Percentiles rank a stretch among this genome's conserved stretches.
Conservation (phyloP, 345 rosid genomes). For the Arabis hirsuta region DNA sequence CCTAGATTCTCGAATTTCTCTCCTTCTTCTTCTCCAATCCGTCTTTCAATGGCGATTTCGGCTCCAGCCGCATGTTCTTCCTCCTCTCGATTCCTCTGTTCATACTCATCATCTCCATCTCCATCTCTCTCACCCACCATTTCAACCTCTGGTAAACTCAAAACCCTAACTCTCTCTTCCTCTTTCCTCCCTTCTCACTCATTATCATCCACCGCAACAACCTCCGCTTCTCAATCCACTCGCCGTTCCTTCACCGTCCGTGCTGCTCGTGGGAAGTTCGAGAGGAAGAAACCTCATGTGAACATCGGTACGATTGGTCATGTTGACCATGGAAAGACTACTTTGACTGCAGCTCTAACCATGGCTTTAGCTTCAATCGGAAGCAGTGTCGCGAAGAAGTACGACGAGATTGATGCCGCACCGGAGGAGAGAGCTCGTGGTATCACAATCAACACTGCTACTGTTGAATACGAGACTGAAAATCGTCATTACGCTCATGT, state of each 20-base stretch:
- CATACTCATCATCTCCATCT: slow-evolving; percentile 48
- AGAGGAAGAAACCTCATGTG: slow-evolving; percentile 90
- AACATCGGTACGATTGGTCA: slow-evolving; percentile 95
- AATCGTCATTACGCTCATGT: slow-evolving; percentile 93
- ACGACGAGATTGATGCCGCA: slow-evolving; percentile 95
- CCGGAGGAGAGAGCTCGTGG: slow-evolving; percentile 96
- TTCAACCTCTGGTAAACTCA: slow-evolving; percentile 43
- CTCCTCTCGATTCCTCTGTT: slow-evolving; percentile 52
- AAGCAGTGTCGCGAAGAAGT: slow-evolving; percentile 70
- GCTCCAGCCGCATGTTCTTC: slow-evolving; percentile 52
- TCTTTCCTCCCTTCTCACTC: slow-evolving; percentile 63
- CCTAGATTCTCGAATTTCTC: slow-evolving; percentile 25
- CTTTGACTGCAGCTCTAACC: slow-evolving; percentile 86
- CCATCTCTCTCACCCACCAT: slow-evolving; percentile 44
- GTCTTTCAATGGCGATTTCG: slow-evolving; percentile 62
- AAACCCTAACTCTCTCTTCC: slow-evolving; percentile 58
- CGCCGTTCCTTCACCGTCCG: slow-evolving; percentile 62
- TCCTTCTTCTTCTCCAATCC: slow-evolving; percentile 6
- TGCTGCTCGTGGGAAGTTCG: slow-evolving; percentile 93
- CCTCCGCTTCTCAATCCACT: slow-evolving; percentile 41
- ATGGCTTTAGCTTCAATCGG: slow-evolving; percentile 87
- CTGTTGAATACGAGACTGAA: slow-evolving; percentile 91
- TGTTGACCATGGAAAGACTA: slow-evolving; percentile 96
- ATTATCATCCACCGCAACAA: slow-evolving; percentile 40
- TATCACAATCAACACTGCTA: slow-evolving; percentile 91